Base-by-base conservation (phyloP, 345 rosid genomes). In the Eucalyptus erythrocorys region DNA sequence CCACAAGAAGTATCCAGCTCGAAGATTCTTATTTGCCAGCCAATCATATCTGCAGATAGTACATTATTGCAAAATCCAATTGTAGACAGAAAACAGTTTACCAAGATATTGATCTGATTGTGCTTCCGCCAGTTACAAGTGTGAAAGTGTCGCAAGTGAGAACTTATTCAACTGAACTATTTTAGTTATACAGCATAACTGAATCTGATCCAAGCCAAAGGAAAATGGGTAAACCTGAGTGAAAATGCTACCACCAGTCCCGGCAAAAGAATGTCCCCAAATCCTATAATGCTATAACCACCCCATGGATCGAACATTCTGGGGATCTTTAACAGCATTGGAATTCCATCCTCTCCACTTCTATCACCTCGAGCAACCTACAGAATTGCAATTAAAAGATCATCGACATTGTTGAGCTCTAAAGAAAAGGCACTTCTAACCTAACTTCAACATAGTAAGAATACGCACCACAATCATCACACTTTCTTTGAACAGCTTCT, bases 231-330 rank as follows among this genome's bases (percentile, higher is more conserved):
- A 84, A 88, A 98, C 99, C 99, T 95, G 91, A 98, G 96, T 50
- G 99, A 92, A 93, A 98, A 97, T 61, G 99, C 97, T 82, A 98
- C 90, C 80, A 98, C 89, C 91, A 98, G 92, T 90, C 99, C 99
- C 16, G 99, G 99, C 88, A 97, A 92, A 90, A 98, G 97, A 91
- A 98, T 98, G 96, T 98, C 99, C 45, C 99, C 99, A 55, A 98
- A 98, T 89, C 99, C 99, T 82, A 98, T 97, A 90, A 98, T 95
- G 91, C 99, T 97, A 93, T 94, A 98, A 88, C 99, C 99, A 48
- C 99, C 99, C 99, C 99, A 98, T 1, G 99, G 99, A 93, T 98
- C 99, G 85, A 95, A 97, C 96, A 98, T 91, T 79, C 99, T 97
- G 2, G 99, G 99, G 87, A 97, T 97, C 92, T 98, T 98, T 89